A percentile compares a stretch with the other conserved stretches of the same genome.
phyloP scores from a whole-genome alignment of 768 basidiomycete species.

The Suillus placidus region DNA sequence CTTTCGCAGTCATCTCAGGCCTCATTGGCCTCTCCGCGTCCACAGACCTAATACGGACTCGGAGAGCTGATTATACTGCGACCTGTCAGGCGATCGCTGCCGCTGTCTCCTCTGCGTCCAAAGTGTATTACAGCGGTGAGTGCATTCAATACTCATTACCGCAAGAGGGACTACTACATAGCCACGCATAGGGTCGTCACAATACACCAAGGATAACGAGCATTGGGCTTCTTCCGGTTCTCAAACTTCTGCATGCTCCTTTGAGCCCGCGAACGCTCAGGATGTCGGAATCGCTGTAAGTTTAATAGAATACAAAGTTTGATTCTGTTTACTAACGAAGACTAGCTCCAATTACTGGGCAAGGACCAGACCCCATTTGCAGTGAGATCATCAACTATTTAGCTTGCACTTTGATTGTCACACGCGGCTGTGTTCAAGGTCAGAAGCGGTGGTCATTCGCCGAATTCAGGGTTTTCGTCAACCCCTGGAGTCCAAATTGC shows the following conservation, averaged over 20 bases:
- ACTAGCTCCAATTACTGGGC: constrained; percentile 51
- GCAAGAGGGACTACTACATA: background rate
- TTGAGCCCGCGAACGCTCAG: constrained; percentile 56
- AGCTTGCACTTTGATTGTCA: constrained; percentile 1
- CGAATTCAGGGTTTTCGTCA: constrained; percentile 61
- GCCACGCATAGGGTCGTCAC: constrained; percentile 14
- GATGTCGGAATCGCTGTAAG: constrained; percentile 54
- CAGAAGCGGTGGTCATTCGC: constrained; percentile 63
- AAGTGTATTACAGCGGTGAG: constrained; percentile 49
- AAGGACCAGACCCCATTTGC: constrained; percentile 54
- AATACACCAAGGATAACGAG: constrained; percentile 45
- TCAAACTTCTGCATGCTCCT: constrained; percentile 51
- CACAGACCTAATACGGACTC: background rate
- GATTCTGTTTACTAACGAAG: background rate
- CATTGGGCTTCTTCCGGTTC: constrained; percentile 58
- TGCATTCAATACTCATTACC: background rate
- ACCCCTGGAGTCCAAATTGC: constrained; percentile 62
- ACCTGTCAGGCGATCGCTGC: constrained; percentile 40
- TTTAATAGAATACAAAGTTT: background rate
- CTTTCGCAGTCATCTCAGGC: background rate
- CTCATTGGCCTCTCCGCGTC: background rate
- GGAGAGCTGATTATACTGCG: background rate
- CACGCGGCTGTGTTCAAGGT: constrained; percentile 39
- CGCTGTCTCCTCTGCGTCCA: constrained; percentile 45
- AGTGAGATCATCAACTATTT: constrained; percentile 32